phyloP scores from a whole-genome alignment of 495 filamentous ascomycete genomes.

The Penicillium pancosmium region DNA sequence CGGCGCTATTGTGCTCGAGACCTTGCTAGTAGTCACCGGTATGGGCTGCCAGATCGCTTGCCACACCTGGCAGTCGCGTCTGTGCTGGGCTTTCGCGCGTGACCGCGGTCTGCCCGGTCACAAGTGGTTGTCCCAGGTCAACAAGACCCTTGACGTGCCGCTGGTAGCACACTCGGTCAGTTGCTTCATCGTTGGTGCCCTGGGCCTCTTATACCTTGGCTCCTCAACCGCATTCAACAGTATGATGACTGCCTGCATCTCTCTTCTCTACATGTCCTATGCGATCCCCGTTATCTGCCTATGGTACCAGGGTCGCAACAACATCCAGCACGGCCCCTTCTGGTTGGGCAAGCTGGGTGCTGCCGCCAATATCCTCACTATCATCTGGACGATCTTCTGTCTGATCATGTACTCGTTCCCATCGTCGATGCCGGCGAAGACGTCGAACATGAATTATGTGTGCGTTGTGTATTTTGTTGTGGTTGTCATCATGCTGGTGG shows the following conservation, averaged over 20 bases:
- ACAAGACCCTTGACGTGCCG: constrained; percentile 55
- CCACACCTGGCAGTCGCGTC: constrained; percentile 60
- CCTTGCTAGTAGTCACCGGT: constrained; percentile 57
- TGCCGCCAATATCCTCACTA: constrained; percentile 46
- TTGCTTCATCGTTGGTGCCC: constrained; percentile 49
- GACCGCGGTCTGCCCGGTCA: constrained; percentile 57
- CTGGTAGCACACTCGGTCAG: constrained; percentile 53
- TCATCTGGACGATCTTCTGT: constrained; percentile 55
- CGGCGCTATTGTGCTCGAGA: constrained; percentile 58
- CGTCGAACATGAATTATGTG: constrained; percentile 59
- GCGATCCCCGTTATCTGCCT: constrained; percentile 50
- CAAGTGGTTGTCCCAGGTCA: constrained; percentile 49
- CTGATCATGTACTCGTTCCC: constrained; percentile 56
- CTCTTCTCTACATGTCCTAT: constrained; percentile 56
- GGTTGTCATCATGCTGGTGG: constrained; percentile 40
- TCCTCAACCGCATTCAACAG: constrained; percentile 57
- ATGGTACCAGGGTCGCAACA: constrained; percentile 52
- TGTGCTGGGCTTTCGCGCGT: constrained; percentile 64
- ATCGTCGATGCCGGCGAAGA: constrained; percentile 44
- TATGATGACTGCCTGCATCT: constrained; percentile 56
- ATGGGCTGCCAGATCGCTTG: constrained; percentile 57
- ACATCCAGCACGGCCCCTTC: constrained; percentile 51
- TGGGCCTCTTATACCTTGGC: constrained; percentile 60
- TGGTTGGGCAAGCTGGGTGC: constrained; percentile 46
- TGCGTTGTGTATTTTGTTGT: constrained; percentile 54